Evolutionary conservation across 1,284 basidiomycete genomes (phyloP).

Genomic region (Ceratobasidium sp.): DNA sequence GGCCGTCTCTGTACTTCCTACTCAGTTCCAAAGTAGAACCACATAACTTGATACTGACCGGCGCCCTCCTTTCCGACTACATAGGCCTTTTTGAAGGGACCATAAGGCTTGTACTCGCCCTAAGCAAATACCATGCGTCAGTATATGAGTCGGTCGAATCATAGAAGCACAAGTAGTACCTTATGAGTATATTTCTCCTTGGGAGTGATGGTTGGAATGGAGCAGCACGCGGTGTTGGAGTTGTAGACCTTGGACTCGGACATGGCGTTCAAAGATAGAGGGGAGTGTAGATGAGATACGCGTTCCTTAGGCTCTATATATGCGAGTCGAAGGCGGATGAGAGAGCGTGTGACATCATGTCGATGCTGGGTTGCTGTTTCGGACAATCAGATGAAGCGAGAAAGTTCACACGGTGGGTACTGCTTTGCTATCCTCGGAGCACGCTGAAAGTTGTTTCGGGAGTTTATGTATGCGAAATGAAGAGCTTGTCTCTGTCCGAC

Average conservation of each 20-base stretch:
- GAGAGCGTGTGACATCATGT: constrained; percentile 41
- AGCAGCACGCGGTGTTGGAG: constrained; percentile 72
- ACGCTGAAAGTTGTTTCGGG: neutral
- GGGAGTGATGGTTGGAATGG: constrained; percentile 68
- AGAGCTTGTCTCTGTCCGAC: neutral
- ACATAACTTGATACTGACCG: constrained; percentile 50
- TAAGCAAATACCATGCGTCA: constrained; percentile 54
- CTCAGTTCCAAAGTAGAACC: neutral
- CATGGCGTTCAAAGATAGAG: constrained; percentile 60
- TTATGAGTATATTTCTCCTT: constrained; percentile 52
- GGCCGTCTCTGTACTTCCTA: constrained; percentile 57
- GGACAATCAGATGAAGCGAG: constrained; percentile 19
- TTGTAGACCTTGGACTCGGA: constrained; percentile 63
- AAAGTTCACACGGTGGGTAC: constrained; percentile 19
- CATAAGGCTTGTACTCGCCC: constrained; percentile 65
- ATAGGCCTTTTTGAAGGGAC: constrained; percentile 63
- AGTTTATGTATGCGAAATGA: neutral
- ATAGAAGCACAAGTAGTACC: constrained; percentile 56
- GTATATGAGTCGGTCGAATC: neutral
- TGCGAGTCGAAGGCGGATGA: neutral
- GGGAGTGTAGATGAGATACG: constrained; percentile 18
- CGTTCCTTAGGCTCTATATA: constrained; percentile 7
- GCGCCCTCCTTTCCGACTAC: constrained; percentile 66
- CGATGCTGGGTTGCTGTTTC: neutral
- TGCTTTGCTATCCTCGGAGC: neutral